These are phyloP conservation scores for Sugiyamaella pinicola DNA, from an alignment of 1,139 yeast genomes.

Conservation along the genomic window DNA sequence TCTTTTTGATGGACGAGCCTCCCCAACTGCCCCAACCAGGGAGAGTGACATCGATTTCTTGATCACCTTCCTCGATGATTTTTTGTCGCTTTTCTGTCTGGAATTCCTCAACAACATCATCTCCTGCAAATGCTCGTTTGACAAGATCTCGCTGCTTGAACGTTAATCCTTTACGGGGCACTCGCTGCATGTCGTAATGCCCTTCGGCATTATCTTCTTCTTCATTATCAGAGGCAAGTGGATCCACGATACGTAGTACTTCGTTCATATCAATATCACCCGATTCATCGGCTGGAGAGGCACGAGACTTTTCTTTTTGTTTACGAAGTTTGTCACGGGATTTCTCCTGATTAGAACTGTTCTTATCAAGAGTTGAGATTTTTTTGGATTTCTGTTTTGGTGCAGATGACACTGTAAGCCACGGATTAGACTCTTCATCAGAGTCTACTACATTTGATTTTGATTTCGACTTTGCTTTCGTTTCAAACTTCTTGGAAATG, in stretches of 20 bases:
- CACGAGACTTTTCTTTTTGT: conserved; percentile 46
- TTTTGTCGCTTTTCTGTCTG: conserved; percentile 68
- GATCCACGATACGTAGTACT: conserved; percentile 50
- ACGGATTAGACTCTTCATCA: conserved; percentile 56
- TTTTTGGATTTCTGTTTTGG: conserved; percentile 23
- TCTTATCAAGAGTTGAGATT: conserved; percentile 57
- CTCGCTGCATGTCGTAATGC: conserved; percentile 42
- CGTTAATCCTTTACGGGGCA: conserved; percentile 42
- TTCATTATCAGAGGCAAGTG: conserved; percentile 40
- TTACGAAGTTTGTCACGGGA: conserved; percentile 53
- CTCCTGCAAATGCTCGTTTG: conserved; percentile 95
- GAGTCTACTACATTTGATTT: conserved; percentile 20
- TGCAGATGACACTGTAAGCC: conserved; percentile 53
- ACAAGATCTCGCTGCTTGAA: conserved; percentile 83
- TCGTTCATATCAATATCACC: conserved; percentile 54
- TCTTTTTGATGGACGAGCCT: conserved; percentile 47
- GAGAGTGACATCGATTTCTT: conserved; percentile 77
- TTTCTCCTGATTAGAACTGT: conserved; percentile 54
- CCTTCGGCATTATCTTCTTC: conserved; percentile 38
- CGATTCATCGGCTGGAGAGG: conserved; percentile 35
- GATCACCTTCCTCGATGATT: conserved; percentile 80
- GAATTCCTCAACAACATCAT: conserved; percentile 84
- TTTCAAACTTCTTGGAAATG: conserved; percentile 21
- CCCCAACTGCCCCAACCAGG: conserved; percentile 84
- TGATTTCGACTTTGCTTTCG: conserved; percentile 22